A percentile compares a stretch with the other conserved stretches of the same genome.
These are phyloP conservation scores for Fraxinus velutina DNA, from an alignment of 305 asterid species.

Conservation along the genomic window DNA sequence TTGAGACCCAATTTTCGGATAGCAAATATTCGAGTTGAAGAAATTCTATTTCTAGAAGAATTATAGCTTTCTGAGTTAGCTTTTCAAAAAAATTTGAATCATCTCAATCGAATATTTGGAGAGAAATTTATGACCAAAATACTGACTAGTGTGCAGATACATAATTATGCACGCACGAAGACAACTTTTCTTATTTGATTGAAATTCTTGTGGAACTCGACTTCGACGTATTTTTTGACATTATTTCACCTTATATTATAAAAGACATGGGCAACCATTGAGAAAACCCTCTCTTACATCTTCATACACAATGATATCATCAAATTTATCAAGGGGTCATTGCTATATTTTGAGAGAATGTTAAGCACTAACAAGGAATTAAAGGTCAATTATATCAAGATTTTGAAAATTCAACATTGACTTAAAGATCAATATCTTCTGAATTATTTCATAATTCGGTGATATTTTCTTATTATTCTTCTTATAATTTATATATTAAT, in stretches of 20 bases:
- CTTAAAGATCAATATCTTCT: not conserved
- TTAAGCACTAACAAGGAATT: not conserved
- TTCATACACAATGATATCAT: not conserved
- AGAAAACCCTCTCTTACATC: not conserved
- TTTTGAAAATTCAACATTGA: not conserved
- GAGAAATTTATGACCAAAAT: not conserved
- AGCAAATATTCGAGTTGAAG: not conserved
- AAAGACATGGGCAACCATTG: not conserved
- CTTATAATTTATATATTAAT: too few relatives aligned
- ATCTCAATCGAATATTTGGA: not conserved
- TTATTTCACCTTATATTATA: not conserved
- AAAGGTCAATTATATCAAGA: too few relatives aligned
- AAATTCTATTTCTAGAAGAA: not conserved
- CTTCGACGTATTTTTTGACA: not conserved
- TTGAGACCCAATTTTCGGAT: not conserved
- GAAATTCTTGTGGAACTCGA: not conserved
- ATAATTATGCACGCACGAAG: not conserved
- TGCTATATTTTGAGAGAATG: not conserved
- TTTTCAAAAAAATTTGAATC: not conserved
- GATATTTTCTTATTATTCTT: not conserved
- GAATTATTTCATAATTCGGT: not conserved
- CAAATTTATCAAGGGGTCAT: not conserved
- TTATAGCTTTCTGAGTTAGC: not conserved
- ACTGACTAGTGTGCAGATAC: not conserved
- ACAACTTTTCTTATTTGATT: not conserved